Evolutionary conservation across 345 rosid genomes (phyloP).

Genomic region (Bruguiera gymnorhiza): DNA sequence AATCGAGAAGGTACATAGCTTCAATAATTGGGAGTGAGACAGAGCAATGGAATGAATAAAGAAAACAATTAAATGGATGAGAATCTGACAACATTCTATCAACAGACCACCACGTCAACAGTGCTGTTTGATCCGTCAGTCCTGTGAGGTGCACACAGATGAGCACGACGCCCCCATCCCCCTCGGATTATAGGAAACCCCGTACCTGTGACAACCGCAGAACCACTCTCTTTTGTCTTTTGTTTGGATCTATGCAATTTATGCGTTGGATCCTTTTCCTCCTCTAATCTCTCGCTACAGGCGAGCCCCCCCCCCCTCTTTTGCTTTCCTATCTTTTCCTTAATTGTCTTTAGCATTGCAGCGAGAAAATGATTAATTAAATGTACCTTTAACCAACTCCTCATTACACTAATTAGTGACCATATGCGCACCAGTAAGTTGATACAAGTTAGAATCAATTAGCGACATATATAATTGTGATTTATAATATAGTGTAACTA

Average conservation of each 20-base stretch:
- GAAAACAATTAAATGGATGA: constrained; percentile 2
- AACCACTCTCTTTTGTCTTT: constrained; percentile 17
- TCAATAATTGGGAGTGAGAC: neutral
- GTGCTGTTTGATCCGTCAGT: too few species aligned
- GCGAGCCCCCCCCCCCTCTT: too few species aligned
- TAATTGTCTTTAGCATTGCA: too few species aligned
- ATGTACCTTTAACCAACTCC: constrained; percentile 21
- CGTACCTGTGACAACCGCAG: constrained; percentile 32
- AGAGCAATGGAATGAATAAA: neutral
- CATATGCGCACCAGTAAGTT: constrained; percentile 18
- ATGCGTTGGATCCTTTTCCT: constrained; percentile 10
- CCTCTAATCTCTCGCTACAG: neutral
- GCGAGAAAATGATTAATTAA: neutral
- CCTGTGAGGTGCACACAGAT: constrained; percentile 12
- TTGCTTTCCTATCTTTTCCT: neutral
- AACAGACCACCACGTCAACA: constrained; percentile 1
- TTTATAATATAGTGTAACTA: neutral
- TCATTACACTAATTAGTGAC: constrained; percentile 27
- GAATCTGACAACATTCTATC: constrained; percentile 19
- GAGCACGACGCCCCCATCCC: constrained; percentile 17
- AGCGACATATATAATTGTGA: neutral
- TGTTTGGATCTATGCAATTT: constrained; percentile 26
- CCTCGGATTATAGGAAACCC: constrained; percentile 27
- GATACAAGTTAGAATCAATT: too few species aligned
- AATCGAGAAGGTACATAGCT: neutral